These are phyloP conservation scores for Phytophthora macrochlamydospora DNA, from an alignment of 352 stramenopile genomes.

Conservation along the genomic window DNA sequence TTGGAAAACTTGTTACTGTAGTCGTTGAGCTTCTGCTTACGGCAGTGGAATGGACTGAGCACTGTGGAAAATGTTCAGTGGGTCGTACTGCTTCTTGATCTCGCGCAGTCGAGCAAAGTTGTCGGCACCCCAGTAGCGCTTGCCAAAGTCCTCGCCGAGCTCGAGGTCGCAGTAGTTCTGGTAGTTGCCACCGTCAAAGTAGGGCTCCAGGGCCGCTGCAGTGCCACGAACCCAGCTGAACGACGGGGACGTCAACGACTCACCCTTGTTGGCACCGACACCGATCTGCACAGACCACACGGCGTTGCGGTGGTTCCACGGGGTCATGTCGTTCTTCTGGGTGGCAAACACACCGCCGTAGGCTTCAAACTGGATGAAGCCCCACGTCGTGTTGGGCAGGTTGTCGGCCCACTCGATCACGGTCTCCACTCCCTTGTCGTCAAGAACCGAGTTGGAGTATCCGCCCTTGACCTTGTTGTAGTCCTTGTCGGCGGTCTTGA, in stretches of 20 bases:
- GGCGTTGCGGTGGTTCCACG: slow-evolving; percentile 47
- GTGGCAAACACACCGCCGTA: slow-evolving; percentile 51
- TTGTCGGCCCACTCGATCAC: slow-evolving; percentile 46
- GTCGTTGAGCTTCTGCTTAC: neutral
- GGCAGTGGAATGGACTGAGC: slow-evolving; percentile 59
- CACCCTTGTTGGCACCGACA: slow-evolving; percentile 42
- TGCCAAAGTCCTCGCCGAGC: slow-evolving; percentile 46
- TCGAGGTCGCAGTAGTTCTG: slow-evolving; percentile 68
- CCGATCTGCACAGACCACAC: slow-evolving; percentile 55
- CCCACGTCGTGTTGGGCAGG: slow-evolving; percentile 43
- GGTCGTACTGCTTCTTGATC: slow-evolving; percentile 58
- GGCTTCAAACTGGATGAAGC: slow-evolving; percentile 57
- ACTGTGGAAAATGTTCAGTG: slow-evolving; percentile 54
- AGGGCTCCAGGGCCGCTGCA: slow-evolving; percentile 32
- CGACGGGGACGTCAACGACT: slow-evolving; percentile 35
- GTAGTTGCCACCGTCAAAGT: slow-evolving; percentile 55
- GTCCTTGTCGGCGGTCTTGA: slow-evolving; percentile 42
- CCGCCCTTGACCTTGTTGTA: slow-evolving; percentile 55
- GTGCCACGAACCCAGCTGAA: slow-evolving; percentile 52
- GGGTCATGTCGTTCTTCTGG: slow-evolving; percentile 49
- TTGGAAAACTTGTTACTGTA: too few relatives aligned
- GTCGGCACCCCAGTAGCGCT: slow-evolving; percentile 49
- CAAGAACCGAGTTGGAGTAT: slow-evolving; percentile 45
- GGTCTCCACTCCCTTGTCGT: slow-evolving; percentile 37
- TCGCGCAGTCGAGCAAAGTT: slow-evolving; percentile 52